Conservation (phyloP, 2,329 filamentous ascomycete genomes). For the Fusarium burgessii region DNA sequence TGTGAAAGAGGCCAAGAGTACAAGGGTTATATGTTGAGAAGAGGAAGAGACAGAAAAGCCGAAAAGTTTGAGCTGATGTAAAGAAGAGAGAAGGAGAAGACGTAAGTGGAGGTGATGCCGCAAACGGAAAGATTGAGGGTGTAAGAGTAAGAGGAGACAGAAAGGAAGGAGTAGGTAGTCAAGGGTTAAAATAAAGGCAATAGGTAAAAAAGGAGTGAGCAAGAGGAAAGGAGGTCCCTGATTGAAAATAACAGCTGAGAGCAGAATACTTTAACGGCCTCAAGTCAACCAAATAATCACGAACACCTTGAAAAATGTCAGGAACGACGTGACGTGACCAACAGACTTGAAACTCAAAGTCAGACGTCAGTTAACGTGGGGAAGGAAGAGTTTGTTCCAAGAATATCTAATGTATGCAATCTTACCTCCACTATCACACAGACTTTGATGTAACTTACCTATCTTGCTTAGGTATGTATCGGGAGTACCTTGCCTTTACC, state of each 20-base stretch:
- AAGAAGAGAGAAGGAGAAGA: conserved; percentile 3
- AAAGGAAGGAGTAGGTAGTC: conserved; percentile 4
- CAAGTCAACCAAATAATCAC: conserved; percentile 11
- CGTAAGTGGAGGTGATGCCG: conserved; percentile 11
- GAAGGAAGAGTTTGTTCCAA: conserved; percentile 29
- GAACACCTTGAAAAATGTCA: conserved; percentile 12
- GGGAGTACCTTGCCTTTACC: not conserved
- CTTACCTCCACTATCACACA: not conserved
- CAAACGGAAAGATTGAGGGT: conserved; percentile 25
- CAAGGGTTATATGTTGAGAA: not conserved
- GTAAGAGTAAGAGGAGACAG: conserved; percentile 12
- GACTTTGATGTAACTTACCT: not conserved
- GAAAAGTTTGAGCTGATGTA: not conserved
- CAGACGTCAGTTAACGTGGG: conserved; percentile 23
- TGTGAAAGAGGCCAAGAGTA: conserved; percentile 12
- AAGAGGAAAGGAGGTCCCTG: conserved; percentile 19
- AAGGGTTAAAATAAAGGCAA: not conserved
- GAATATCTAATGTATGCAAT: conserved; percentile 1
- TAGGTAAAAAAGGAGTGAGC: conserved; percentile 7
- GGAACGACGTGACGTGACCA: conserved; percentile 10
- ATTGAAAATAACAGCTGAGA: not conserved
- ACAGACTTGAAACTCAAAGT: conserved; percentile 8
- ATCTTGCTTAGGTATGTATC: not conserved
- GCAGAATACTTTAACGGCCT: not conserved
- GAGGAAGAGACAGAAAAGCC: conserved; percentile 1